Evolutionary conservation across 106 monocot species (phyloP), one percentile per base, ranked within the genome.

Genomic region (Dendrobium huoshanense): DNA sequence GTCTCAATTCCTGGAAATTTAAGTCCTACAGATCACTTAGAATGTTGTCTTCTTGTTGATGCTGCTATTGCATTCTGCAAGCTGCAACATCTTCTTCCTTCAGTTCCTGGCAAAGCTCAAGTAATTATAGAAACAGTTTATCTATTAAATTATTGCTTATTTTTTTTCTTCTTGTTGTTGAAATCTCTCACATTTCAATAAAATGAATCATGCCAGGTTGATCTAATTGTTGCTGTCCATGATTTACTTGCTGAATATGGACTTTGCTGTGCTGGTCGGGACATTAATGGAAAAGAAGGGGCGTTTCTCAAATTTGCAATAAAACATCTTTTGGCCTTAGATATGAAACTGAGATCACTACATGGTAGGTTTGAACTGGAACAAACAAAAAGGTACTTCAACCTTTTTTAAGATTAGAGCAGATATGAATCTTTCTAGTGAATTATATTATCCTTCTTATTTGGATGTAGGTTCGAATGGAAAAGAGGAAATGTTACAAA

Each of bases 241-340:
- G 95, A 99, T 86, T 87, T 99, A 68, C 92, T 95, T 79, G 98
- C 95, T 37, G 95, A 99, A 18, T 91, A 90, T 93, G 99, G 99
- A 33, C 95, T 99, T 42, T 99, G 95, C 73, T 99, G 95, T 88
- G 92, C 99, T 87, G 99, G 93, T 77, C 87, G 82, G 61, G 99
- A 99, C 67, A 77, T 81, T 75, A 84, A 91, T 86, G 95, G 95
- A 6, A 88, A 93, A 75, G 95, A 99, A 90, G 95, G 95, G 51
- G 83, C 85, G 77, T 99, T 93, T 87, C 92, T 99, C 9, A 95
- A 95, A 80, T 86, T 95, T 83, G 91, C 99, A 79, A 99, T 99
- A 27, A 95, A 95, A 83, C 95, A 95, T 84, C 93, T 99, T 70
- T 82, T 99, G 80, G 88, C 95, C 41, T 74, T 97, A 27, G 94